Conservation (phyloP, 2,329 filamentous ascomycete species). For the Anthostomella pinea region DNA sequence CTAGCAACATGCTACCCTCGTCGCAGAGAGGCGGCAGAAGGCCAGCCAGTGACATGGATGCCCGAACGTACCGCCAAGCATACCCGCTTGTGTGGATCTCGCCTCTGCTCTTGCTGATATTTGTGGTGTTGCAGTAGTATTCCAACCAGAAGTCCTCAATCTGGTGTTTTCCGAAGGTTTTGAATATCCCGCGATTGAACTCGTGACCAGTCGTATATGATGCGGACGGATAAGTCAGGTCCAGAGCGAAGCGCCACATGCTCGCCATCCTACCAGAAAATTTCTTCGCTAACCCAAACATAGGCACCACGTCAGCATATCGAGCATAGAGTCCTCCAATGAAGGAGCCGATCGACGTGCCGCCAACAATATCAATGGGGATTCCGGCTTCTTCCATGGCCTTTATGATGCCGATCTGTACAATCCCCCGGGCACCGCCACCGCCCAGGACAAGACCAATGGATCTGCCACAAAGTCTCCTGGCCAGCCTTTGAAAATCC, state of each 20-base stretch:
- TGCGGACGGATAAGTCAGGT: conserved; percentile 91
- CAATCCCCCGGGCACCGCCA: conserved; percentile 86
- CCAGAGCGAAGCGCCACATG: conserved; percentile 96
- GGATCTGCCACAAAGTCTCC: conserved; percentile 87
- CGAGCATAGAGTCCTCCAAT: conserved; percentile 93
- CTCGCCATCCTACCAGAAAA: conserved; percentile 98
- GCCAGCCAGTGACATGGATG: conserved; percentile 94
- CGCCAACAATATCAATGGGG: conserved; percentile 91
- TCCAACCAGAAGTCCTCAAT: conserved; percentile 99
- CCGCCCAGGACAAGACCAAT: conserved; percentile 92
- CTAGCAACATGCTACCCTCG: conserved; percentile 92
- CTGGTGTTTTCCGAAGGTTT: conserved; percentile 92
- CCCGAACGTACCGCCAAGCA: conserved; percentile 94
- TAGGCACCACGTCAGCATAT: conserved; percentile 93
- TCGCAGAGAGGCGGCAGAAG: conserved; percentile 92
- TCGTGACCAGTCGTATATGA: conserved; percentile 98
- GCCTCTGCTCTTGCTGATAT: conserved; percentile 88
- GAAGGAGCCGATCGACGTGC: conserved; percentile 94
- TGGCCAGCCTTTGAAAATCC: conserved; percentile 90
- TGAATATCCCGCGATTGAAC: conserved; percentile 98
- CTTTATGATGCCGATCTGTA: conserved; percentile 90
- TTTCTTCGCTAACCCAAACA: conserved; percentile 95
- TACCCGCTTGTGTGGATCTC: conserved; percentile 97
- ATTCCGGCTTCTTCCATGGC: conserved; percentile 95
- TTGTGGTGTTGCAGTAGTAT: conserved; percentile 99